A percentile compares a stretch with the other conserved stretches of the same genome.
phyloP scores from a whole-genome alignment of 495 filamentous ascomycete species.

The Penicillium paradoxum region DNA sequence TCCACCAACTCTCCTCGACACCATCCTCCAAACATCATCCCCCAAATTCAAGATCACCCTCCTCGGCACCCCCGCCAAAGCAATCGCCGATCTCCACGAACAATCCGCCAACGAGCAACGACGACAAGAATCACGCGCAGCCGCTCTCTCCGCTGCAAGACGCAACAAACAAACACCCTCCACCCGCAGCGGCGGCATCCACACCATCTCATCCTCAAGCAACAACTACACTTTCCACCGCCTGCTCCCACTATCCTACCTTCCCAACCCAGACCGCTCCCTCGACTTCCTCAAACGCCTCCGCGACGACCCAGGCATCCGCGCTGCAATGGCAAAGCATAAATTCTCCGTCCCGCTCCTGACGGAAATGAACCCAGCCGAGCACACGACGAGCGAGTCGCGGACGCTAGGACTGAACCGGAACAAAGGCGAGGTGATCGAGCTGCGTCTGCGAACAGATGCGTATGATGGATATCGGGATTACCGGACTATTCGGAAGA shows the following conservation, averaged over 20 bases:
- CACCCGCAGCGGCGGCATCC: conserved; percentile 38
- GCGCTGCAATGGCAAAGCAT: conserved; percentile 73
- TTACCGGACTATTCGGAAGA: conserved; percentile 84
- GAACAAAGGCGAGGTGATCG: conserved; percentile 85
- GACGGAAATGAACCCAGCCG: conserved; percentile 89
- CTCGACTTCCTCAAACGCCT: conserved; percentile 73
- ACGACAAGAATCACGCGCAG: conserved; percentile 35
- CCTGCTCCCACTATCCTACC: conserved; percentile 69
- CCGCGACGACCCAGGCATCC: conserved; percentile 79
- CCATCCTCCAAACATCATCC: conserved; percentile 43
- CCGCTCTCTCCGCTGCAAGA: conserved; percentile 29
- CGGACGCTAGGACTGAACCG: conserved; percentile 84
- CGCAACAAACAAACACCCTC: conserved; percentile 24
- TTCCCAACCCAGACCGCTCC: conserved; percentile 65
- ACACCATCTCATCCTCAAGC: conserved; percentile 41
- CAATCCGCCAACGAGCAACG: conserved; percentile 35
- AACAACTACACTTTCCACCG: conserved; percentile 74
- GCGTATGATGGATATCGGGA: conserved; percentile 91
- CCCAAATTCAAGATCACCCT: conserved; percentile 43
- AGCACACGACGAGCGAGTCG: conserved; percentile 74
- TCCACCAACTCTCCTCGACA: conserved; percentile 29
- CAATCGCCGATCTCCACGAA: conserved; percentile 37
- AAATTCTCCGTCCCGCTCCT: conserved; percentile 81
- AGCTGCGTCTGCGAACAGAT: conserved; percentile 84
- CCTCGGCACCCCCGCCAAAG: conserved; percentile 33